Evolutionary conservation across 192 early-diverging fungal species (phyloP).

Genomic region (Allomyces arbusculus): DNA sequence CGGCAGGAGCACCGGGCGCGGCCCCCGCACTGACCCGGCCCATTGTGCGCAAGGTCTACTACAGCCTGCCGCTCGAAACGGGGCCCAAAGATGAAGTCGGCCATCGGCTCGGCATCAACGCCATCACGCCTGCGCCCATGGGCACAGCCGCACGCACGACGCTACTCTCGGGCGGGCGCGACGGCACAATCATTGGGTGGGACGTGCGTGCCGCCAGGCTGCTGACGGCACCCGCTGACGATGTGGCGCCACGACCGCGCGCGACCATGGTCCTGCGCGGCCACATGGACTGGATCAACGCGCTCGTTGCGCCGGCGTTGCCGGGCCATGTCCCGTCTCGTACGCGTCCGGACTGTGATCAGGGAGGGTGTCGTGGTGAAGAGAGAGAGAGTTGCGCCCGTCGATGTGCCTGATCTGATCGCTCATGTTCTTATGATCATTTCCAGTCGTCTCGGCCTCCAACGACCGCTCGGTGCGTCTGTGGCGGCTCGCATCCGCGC

Average conservation of each 20-base stretch:
- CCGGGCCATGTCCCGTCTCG: slow-evolving; percentile 32
- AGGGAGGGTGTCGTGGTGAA: neutral
- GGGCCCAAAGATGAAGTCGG: slow-evolving; percentile 26
- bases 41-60: slow-evolving; percentile 23
- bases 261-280: slow-evolving; percentile 51
- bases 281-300: slow-evolving; percentile 96
- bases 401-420: neutral
- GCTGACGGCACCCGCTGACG: slow-evolving; percentile 1
- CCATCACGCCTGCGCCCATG: slow-evolving; percentile 47
- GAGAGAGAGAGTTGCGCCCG: neutral
- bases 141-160: slow-evolving; percentile 28
- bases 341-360: slow-evolving; percentile 15
- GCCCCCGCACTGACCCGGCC: too few relatives aligned
- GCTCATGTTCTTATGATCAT: neutral
- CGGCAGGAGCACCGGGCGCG: too few relatives aligned
- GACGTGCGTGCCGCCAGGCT: slow-evolving; percentile 24
- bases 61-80: slow-evolving; percentile 25
- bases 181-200: slow-evolving; percentile 75
- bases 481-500: slow-evolving; percentile 21
- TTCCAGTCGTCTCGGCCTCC: slow-evolving; percentile 62
- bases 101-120: slow-evolving; percentile 68
- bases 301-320: slow-evolving; percentile 41
- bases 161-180: slow-evolving; percentile 75
- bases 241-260: slow-evolving; percentile 16
- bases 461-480: slow-evolving; percentile 74